Evolutionary conservation across 192 early-diverging fungal species (phyloP), one percentile per base, ranked within the genome.

Genomic region (Linnemannia zychae): DNA sequence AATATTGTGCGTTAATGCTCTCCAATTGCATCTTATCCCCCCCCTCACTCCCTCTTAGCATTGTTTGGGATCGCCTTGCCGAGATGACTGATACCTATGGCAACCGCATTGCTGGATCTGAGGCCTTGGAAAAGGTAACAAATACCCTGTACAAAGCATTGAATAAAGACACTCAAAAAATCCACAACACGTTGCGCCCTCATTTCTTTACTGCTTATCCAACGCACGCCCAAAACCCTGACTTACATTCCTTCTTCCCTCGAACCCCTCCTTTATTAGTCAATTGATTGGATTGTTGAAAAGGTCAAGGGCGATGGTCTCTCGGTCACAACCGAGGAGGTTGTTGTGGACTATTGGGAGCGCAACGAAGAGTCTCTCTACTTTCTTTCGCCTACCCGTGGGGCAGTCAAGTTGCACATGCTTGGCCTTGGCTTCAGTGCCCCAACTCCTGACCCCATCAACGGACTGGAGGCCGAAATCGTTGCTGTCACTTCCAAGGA

Each of bases 81-180:
- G 92, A 92, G 75, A 92, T 92, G 92, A 92, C 92, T 0, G 92
- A 92, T 36, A 78, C 91, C 74, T 92, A 84, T 71, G 92, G 92
- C 48, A 86, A 88, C 85, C 90, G 92, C 66, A 90, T 92, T 79
- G 91, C 86, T 36, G 90, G 76, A 53, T 91, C 90, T 74, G 67
- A 74, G 7, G 90, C 82, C 6, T 84, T 91, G 38, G 88, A 91
- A 71, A 90, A 74, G 70, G 90, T 90, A 71, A n/a, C 34, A 24
- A 48, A 34, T 24, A 44, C 40, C 4, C 40, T 6, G 40, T 44
- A 44, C 4, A 44, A 3, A 9, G 9, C 40, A 44, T 44, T 22
- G 22, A 13, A 13, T 2, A 31, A 9, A 31, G 24, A 31, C 57
- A 33, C 57, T 13, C 15, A 31, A 13, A 12, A 31, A 31, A 15